Conservation (phyloP, 805 yeast genomes). For the Candida ponderosae region DNA sequence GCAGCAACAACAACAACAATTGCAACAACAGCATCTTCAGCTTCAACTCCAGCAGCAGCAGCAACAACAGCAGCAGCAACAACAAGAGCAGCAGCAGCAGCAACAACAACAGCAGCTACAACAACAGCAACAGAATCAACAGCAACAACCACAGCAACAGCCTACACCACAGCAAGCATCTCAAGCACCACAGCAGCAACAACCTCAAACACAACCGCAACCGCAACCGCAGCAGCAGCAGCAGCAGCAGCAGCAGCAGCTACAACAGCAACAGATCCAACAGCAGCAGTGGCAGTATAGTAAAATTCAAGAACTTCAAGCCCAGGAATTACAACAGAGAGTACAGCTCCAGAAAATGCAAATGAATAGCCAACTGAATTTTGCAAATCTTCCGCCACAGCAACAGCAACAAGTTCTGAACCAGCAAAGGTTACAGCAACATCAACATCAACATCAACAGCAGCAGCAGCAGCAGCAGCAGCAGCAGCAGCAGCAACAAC, state of each 20-base stretch:
- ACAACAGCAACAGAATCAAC: slow-evolving; percentile 3
- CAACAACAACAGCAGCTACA: slow-evolving; percentile 1
- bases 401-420: slow-evolving; percentile 4
- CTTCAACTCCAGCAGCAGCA: not conserved
- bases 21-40: slow-evolving; percentile 1
- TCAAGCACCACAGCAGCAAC: not conserved
- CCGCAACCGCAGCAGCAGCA: not conserved
- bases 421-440: not conserved
- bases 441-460: slow-evolving; percentile 9
- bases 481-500: slow-evolving; percentile 10
- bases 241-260: not conserved
- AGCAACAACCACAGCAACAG: slow-evolving; percentile 9
- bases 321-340: slow-evolving; percentile 15
- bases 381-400: slow-evolving; percentile 7
- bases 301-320: slow-evolving; percentile 5
- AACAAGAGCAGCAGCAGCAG: slow-evolving; percentile 1
- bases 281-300: not conserved
- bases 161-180: slow-evolving; percentile 2
- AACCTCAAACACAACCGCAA: not conserved
- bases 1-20: slow-evolving; percentile 10
- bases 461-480: slow-evolving; percentile 1
- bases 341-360: slow-evolving; percentile 17
- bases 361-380: slow-evolving; percentile 9
- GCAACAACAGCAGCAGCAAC: slow-evolving; percentile 6
- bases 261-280: not conserved